Base-by-base conservation (phyloP, 306 rosid species). In the Neltuma alba region DNA sequence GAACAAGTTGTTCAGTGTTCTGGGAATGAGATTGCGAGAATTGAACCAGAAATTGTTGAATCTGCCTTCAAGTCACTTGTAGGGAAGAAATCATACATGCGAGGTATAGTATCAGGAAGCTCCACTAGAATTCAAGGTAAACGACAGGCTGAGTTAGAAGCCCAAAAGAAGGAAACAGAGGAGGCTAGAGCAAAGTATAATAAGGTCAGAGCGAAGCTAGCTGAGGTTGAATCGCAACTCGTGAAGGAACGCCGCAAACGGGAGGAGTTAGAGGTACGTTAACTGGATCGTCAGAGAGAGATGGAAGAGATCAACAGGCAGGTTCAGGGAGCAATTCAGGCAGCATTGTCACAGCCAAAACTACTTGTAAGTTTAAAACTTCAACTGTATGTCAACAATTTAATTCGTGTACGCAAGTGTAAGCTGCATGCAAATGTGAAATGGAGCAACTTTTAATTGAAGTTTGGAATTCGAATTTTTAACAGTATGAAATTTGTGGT, bases 301-400 rank as follows among this genome's bases (percentile, higher is more conserved):
- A 74, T 82, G 73, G 76, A 74, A 67, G 81, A 54, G 45, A 82
- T 85, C 75, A 81, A 74, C 50, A 58, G 74, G 44, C 88, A 85
- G 57, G 86, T 85, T 65, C 86, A 85, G 76, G 70, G 81, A 11
- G 74, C 88, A 58, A 79, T 82, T 69, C 83, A 85, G 55, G 41
- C 88, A 68, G 86, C 86, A n/a, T 34, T 85, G 60, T 69, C 78
- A 5, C 79, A 75, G 70, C 73, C 74, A 70, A 38, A 21, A 50
- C 63, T 31, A 57, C 73, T 76, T 8, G 88, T 85, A 60, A 85
- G 88, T 75, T 42, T 54, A 74, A 54, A 65, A 48, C 25, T 44
- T 80, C 4, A 45, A 72, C 12, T 42, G 50, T 72, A 20, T 72
- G 31, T 40, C 47, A 60, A 23, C 36, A 58, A 6, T 78, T 54